phyloP scores from a whole-genome alignment of 306 rosid species.

The Vigna hirtella region DNA sequence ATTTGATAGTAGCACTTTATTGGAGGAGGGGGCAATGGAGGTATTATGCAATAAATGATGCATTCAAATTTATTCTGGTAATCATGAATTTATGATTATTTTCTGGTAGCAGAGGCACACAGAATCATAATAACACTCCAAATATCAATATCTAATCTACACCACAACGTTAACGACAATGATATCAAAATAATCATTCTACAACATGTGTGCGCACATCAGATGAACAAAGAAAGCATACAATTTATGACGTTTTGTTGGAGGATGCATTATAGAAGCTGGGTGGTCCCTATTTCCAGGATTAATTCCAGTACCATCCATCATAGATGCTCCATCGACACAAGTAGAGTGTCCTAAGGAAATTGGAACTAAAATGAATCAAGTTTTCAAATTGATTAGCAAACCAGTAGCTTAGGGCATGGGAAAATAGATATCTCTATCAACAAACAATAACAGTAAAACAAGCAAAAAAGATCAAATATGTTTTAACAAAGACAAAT shows the following conservation, averaged over 20 bases:
- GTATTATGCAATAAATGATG: background rate
- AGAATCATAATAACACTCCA: slow-evolving; percentile 3
- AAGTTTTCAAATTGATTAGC: slow-evolving; percentile 38
- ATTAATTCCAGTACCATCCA: slow-evolving; percentile 61
- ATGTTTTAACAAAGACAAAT: background rate
- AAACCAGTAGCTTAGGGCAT: slow-evolving; percentile 15
- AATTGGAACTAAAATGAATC: slow-evolving; percentile 43
- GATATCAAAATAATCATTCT: slow-evolving; percentile 38
- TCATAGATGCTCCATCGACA: slow-evolving; percentile 57
- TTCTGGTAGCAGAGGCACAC: background rate
- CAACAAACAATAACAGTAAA: slow-evolving; percentile 26
- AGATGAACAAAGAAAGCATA: slow-evolving; percentile 62
- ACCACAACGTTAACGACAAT: slow-evolving; percentile 39
- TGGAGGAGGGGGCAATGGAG: slow-evolving; percentile 6
- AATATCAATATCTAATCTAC: slow-evolving; percentile 13
- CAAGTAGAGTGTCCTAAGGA: slow-evolving; percentile 54
- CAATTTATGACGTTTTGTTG: slow-evolving; percentile 87
- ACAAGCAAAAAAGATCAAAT: background rate
- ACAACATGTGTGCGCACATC: slow-evolving; percentile 13
- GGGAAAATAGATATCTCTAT: slow-evolving; percentile 5
- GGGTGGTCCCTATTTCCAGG: slow-evolving; percentile 60
- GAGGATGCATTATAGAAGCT: slow-evolving; percentile 67
- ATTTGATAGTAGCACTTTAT: background rate
- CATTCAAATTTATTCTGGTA: slow-evolving; percentile 23
- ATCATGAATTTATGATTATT: background rate